Evolutionary conservation across 2,329 filamentous ascomycete genomes (phyloP).

Genomic region (Venturia effusa): DNA sequence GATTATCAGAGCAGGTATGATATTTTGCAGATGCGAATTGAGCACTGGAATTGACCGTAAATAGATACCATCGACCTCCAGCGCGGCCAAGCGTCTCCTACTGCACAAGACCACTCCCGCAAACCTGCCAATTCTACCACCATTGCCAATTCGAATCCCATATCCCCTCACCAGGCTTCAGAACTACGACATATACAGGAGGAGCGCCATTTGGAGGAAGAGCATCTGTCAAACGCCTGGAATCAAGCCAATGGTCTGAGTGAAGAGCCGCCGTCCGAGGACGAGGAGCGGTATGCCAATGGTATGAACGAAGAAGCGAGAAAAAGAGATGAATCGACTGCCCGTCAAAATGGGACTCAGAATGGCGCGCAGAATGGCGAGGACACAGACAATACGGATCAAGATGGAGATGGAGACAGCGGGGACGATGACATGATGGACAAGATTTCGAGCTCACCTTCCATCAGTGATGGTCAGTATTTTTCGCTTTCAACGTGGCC

Average conservation of each 20-base stretch:
- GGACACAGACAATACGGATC: slow-evolving; percentile 49
- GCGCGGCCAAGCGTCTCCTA: slow-evolving; percentile 61
- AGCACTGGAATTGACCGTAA: slow-evolving; percentile 9
- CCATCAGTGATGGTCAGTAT: slow-evolving; percentile 96
- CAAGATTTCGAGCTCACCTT: slow-evolving; percentile 96
- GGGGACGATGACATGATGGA: slow-evolving; percentile 94
- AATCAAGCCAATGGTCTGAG: slow-evolving; percentile 24
- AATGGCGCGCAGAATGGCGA: slow-evolving; percentile 26
- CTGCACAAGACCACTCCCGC: slow-evolving; percentile 68
- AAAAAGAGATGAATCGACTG: slow-evolving; percentile 17
- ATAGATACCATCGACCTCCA: slow-evolving; percentile 93
- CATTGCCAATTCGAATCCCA: slow-evolving; percentile 35
- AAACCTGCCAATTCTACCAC: slow-evolving; percentile 42
- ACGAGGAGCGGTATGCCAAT: slow-evolving; percentile 33
- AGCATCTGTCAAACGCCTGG: slow-evolving; percentile 49
- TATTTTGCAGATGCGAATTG: slow-evolving; percentile 7
- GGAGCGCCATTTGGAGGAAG: slow-evolving; percentile 61
- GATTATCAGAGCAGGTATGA: slow-evolving; percentile 44
- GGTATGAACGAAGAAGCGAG: slow-evolving; percentile 1
- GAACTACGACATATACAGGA: slow-evolving; percentile 71
- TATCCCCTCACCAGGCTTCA: slow-evolving; percentile 76
- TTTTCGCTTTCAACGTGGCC: slow-evolving; percentile 24
- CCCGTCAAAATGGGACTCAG: slow-evolving; percentile 16
- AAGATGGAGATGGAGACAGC: slow-evolving; percentile 54
- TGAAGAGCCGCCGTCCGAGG: slow-evolving; percentile 48